A percentile compares a stretch with the other conserved stretches of the same genome.
Conservation (phyloP, 2,329 filamentous ascomycete genomes). For the Monosporascus sp. region DNA sequence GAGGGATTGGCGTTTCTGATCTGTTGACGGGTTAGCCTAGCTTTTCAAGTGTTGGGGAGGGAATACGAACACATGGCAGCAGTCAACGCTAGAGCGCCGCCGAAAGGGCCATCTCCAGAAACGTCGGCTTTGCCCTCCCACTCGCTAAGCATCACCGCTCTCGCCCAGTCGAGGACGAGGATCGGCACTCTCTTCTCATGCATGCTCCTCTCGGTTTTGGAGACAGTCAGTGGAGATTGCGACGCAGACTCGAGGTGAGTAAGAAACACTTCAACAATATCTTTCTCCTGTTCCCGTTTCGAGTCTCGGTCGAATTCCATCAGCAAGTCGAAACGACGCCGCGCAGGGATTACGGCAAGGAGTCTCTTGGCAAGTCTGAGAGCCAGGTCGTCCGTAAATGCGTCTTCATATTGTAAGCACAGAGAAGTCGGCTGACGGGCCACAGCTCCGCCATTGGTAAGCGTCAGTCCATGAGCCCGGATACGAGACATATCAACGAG, state of each 20-base stretch:
- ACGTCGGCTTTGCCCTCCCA: slow-evolving; percentile 76
- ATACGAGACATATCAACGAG: slow-evolving; percentile 57
- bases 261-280: slow-evolving; percentile 45
- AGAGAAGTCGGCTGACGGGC: slow-evolving; percentile 42
- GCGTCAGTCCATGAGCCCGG: slow-evolving; percentile 47
- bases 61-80: slow-evolving; percentile 61
- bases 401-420: slow-evolving; percentile 58
- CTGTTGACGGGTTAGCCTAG: slow-evolving; percentile 30
- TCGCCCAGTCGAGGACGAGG: slow-evolving; percentile 64
- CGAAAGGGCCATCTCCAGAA: slow-evolving; percentile 63
- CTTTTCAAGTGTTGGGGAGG: slow-evolving; percentile 1
- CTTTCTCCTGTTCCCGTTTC: slow-evolving; percentile 26
- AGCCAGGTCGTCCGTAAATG: slow-evolving; percentile 56
- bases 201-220: slow-evolving; percentile 43
- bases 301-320: slow-evolving; percentile 29
- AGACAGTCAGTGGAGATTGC: slow-evolving; percentile 42
- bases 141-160: slow-evolving; percentile 68
- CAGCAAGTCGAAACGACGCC: slow-evolving; percentile 46
- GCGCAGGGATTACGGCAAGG: slow-evolving; percentile 51
- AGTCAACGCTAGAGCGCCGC: slow-evolving; percentile 71
- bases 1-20: slow-evolving; percentile 57
- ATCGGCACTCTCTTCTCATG: slow-evolving; percentile 55
- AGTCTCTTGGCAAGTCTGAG: slow-evolving; percentile 53
- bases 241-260: slow-evolving; percentile 49
- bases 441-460: slow-evolving; percentile 41